A percentile compares a stretch with the other conserved stretches of the same genome.
These are phyloP conservation scores for Prunus davidiana DNA, from an alignment of 306 rosid species.

Conservation along the genomic window DNA sequence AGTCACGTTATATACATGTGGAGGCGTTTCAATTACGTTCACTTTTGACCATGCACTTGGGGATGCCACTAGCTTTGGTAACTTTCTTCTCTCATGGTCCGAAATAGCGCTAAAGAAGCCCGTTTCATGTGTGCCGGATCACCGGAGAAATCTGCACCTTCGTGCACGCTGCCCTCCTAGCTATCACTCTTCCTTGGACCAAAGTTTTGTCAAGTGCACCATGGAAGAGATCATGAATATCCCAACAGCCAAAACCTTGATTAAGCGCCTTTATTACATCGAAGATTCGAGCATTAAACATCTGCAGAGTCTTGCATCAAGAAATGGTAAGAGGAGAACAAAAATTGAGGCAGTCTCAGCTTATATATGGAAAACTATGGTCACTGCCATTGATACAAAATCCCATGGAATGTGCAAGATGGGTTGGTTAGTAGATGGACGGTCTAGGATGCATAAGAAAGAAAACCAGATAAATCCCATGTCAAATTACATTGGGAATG, in stretches of 20 bases:
- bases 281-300: conserved; percentile 43
- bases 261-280: conserved; percentile 65
- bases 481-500: conserved; percentile 82
- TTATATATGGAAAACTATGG: conserved; percentile 72
- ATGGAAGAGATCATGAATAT: conserved; percentile 69
- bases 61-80: conserved; percentile 78
- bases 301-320: conserved; percentile 60
- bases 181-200: conserved; percentile 63
- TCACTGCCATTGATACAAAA: conserved; percentile 33
- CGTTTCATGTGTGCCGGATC: conserved; percentile 52
- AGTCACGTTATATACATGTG: conserved; percentile 61
- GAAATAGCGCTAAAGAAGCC: conserved; percentile 56
- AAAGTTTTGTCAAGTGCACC: conserved; percentile 61
- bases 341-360: conserved; percentile 86
- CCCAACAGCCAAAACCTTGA: conserved; percentile 33
- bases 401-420: conserved; percentile 48
- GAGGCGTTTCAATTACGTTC: conserved; percentile 68
- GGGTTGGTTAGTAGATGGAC: conserved; percentile 91
- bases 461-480: conserved; percentile 14
- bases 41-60: conserved; percentile 91
- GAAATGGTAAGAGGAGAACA: conserved; percentile 48
- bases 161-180: conserved; percentile 59
- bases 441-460: conserved; percentile 34
- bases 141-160: conserved; percentile 39
- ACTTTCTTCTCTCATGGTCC: conserved; percentile 65